Evolutionary conservation across 345 rosid species (phyloP), one percentile per base, ranked within the genome.

Genomic region (Dimocarpus longan): DNA sequence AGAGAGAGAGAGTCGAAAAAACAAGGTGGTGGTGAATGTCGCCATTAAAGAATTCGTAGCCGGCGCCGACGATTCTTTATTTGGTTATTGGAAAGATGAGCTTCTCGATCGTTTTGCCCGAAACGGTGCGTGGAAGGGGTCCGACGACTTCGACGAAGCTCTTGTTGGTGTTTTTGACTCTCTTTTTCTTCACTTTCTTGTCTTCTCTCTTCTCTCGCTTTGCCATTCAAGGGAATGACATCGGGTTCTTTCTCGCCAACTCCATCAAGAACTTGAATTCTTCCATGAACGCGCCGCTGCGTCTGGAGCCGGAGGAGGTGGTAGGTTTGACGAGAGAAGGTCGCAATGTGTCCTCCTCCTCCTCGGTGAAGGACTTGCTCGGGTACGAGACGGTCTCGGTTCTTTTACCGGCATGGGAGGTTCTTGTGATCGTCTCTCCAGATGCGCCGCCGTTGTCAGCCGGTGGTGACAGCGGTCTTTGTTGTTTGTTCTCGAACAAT

Each of bases 361-460:
- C 81, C 39, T 54, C 59, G n/a, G 6, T 69, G 77, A 80, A 28
- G 76, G 86, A 76, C 8, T 68, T 82, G 11, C 66, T 66, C 6
- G 22, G 63, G 26, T 62, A 62, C 68, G 75, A 66, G 21, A 73
- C 93, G 7, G 88, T 82, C 10, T 85, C 93, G 8, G 71, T 95
- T 79, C 88, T 95, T 12, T 77, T 93, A 59, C 93, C 97, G 0
- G 92, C 80, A 39, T 95, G 99, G 98, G 93, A 90, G 81, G 88
- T 92, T 46, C 84, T 93, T 22, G 80, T 89, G 13, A 77, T 93
- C 62, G 85, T 78, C 37, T 78, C 87, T 21, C 82, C 89, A 10
- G 87, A 65, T 8, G 81, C 66, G 3, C 10, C 46, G 0, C 50
- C 22, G 21, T 6, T 19, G 26, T 12, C 21, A 1, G 74, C 6